Evolutionary conservation across 2,329 filamentous ascomycete species (phyloP), one percentile per base, ranked within the genome.

Genomic region (Ophiostoma novo-ulmi): DNA sequence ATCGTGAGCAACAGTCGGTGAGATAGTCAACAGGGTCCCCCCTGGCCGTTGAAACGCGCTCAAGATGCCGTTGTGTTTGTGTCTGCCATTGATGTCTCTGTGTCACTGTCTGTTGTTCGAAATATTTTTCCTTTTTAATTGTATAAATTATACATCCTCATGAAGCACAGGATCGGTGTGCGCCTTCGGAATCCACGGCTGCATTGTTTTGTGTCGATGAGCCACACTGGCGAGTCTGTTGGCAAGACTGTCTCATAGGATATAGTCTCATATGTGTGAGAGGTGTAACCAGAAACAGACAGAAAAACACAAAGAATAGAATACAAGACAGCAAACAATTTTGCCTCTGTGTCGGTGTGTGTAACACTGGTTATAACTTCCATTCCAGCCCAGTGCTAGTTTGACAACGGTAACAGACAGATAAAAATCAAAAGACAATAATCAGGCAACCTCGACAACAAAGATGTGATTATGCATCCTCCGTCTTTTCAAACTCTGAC

Each of bases 141-240:
- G 31, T 31, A 31, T 31, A 31, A 31, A 31, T 3, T 31, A 31
- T 31, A 31, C 58, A 52, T 11, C 31, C 39, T 11, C 10, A 20
- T 38, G 20, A 26, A 26, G 52, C 44, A 63, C 69, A n/a, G 65
- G 65, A 70, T 70, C 65, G 69, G 66, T 68, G 69, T 70, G 55
- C 38, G n/a, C 52, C 65, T 52, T 68, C 69, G 52, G 66, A 70
- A 38, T 55, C 39, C 55, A 44, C 61, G 65, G 52, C 66, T 70
- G 69, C 69, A 68, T 58, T 26, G n/a, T 48, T 63, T 22, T 13
- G 67, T 52, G 22, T 63, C 52, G 65, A 70, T 70, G 69, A 36
- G 39, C 69, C 69, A 68, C 52, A 52, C 65, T 36, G 31, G 31
- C 31, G 13, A 39, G 38, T 39, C 41, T 22, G 26, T 41, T 22